These are phyloP conservation scores for Echinosphaeria canescens DNA, from an alignment of 2,329 filamentous ascomycete species.

Conservation along the genomic window DNA sequence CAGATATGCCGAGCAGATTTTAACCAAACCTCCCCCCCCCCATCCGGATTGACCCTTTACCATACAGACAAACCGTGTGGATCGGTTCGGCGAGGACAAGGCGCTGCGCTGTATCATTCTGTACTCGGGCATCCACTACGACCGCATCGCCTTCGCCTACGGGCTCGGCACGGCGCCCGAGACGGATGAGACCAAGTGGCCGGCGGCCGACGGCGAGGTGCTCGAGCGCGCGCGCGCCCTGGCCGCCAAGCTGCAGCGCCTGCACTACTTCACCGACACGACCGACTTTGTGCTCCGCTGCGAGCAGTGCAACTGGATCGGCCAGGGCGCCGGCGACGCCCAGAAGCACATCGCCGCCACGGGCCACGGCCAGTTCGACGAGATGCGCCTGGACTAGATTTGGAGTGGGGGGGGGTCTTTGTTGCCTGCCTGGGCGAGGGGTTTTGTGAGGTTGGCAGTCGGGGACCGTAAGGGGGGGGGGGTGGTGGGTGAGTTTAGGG, in stretches of 20 bases:
- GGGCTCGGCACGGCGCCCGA: conserved; percentile 42
- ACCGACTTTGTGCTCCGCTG: conserved; percentile 60
- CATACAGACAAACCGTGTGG: conserved; percentile 28
- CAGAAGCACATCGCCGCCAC: conserved; percentile 35
- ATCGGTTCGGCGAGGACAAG: conserved; percentile 60
- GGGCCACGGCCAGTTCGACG: conserved; percentile 25
- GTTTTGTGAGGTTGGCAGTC: too few relatives aligned
- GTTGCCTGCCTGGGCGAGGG: too few relatives aligned
- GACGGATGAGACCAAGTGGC: conserved; percentile 45
- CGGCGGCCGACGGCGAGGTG: conserved; percentile 35
- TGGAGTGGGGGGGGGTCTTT: too few relatives aligned
- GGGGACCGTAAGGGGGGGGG: too few relatives aligned
- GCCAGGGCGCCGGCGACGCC: conserved; percentile 40
- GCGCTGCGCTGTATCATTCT: conserved; percentile 55
- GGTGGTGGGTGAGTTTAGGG: too few relatives aligned
- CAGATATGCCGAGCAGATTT: too few relatives aligned
- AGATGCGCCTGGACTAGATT: conserved; percentile 10
- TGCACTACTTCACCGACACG: conserved; percentile 80
- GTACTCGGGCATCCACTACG: conserved; percentile 88
- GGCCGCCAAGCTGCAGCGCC: conserved; percentile 39
- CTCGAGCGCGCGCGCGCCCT: conserved; percentile 45
- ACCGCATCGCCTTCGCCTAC: conserved; percentile 58
- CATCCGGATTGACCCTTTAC: conserved; percentile 2
- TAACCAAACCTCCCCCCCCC: conserved; percentile 3
- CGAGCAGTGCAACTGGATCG: conserved; percentile 47